These are phyloP conservation scores for Penicillium sp. DNA, from an alignment of 2,329 filamentous ascomycete species.

Conservation along the genomic window DNA sequence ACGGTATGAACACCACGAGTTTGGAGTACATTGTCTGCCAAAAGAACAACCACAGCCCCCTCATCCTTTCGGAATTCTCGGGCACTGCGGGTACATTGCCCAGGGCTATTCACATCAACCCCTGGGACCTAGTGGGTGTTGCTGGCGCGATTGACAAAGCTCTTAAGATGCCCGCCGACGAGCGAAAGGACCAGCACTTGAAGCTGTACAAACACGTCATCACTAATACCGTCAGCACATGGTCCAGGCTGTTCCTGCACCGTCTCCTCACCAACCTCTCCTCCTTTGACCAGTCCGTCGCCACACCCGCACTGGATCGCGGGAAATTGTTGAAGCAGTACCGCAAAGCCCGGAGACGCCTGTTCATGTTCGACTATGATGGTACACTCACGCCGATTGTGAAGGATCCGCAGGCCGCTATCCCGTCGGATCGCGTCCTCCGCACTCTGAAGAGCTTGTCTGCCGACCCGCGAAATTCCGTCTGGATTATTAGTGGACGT, in stretches of 20 bases:
- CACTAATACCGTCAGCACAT: constrained; percentile 82
- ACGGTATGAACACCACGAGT: constrained; percentile 98
- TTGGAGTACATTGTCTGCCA: constrained; percentile 95
- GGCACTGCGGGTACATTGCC: constrained; percentile 86
- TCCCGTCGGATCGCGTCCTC: constrained; percentile 84
- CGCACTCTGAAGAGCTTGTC: constrained; percentile 79
- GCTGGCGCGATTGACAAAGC: constrained; percentile 83
- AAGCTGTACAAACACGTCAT: constrained; percentile 84
- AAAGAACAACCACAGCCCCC: constrained; percentile 80
- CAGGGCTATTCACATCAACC: constrained; percentile 93
- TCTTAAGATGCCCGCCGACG: constrained; percentile 73
- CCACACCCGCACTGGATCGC: constrained; percentile 82
- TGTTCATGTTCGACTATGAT: constrained; percentile 99
- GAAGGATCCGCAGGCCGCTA: constrained; percentile 83
- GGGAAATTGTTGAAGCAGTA: constrained; percentile 75
- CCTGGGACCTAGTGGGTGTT: constrained; percentile 87
- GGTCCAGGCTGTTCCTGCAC: constrained; percentile 80
- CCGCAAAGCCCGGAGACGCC: constrained; percentile 72
- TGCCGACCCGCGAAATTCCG: constrained; percentile 78
- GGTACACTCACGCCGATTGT: constrained; percentile 96
- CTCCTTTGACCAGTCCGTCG: constrained; percentile 73
- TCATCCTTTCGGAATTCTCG: constrained; percentile 96
- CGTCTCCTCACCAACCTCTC: constrained; percentile 80
- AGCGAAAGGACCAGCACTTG: constrained; percentile 71
- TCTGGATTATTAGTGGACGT: constrained; percentile 98